Base-by-base conservation (phyloP, 805 yeast genomes). In the Yarrowia yakushimensis region DNA sequence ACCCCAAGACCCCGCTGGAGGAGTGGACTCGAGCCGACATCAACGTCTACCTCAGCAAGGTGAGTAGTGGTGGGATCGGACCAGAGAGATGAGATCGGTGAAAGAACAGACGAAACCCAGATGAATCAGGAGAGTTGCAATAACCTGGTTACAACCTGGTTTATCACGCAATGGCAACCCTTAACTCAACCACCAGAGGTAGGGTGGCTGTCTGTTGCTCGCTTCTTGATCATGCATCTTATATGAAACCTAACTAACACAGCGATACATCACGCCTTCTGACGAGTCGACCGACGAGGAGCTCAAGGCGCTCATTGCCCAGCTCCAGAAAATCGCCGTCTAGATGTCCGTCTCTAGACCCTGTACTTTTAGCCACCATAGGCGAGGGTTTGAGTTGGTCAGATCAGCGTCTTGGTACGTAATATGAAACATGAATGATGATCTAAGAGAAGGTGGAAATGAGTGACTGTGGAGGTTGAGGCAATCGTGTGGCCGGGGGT, bases 241-340 rank as follows among this genome's bases (percentile, higher is more conserved):
- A 48, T 22, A 48, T 33, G 55, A 31, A 41, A 41, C 45, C 45
- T 41, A 23, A 34, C 59, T 52, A 52, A 52, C 59, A 13, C 39
- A 55, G 61, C 61, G 61, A 39, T 55, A 8, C 39, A 55, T 55
- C 41, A 55, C 61, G n/a, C 61, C 61, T 30, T 28, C 61, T n/a
- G 48, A 39, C 15, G 61, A 55, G 39, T 55, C 61, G 8, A 15
- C 61, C 30, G 61, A 55, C 17, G 61, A 55, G 37, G 61, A 55
- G 48, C 61, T 55, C 28, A 27, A 27, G 23, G 48, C 46, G 10
- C 48, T 55, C 36, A 30, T 55, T 39, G 39, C 36, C 27, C 48
- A 39, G 48, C 61, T 55, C 30, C 61, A 55, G 48, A 55, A 55
- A 30, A 31, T 55, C 18, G 39, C 61, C 36, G 46, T 12, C 17